phyloP scores from a whole-genome alignment of 495 filamentous ascomycete species.

The Podospora anserina region DNA sequence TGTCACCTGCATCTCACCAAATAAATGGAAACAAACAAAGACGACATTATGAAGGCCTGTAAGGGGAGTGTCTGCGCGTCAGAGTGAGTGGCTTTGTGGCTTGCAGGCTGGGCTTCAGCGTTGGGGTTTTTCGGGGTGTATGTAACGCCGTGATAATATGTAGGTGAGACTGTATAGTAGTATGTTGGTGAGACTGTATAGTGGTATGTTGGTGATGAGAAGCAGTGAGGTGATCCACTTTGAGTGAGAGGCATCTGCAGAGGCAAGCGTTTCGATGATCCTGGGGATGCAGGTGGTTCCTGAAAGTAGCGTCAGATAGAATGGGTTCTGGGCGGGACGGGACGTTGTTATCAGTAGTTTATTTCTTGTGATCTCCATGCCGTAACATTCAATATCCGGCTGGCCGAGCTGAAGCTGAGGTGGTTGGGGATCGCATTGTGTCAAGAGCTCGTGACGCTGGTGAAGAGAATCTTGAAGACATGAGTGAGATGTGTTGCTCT shows the following conservation, averaged over 20 bases:
- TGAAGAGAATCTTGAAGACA: not conserved
- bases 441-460: not conserved
- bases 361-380: not conserved
- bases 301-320: not conserved
- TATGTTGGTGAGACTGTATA: not conserved
- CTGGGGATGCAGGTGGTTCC: not conserved
- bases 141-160: not conserved
- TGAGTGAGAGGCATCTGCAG: not conserved
- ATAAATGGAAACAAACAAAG: not conserved
- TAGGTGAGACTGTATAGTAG: not conserved
- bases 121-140: not conserved
- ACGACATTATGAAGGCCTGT: not conserved
- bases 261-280: not conserved
- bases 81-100: not conserved
- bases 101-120: not conserved
- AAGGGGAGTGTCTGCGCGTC: not conserved
- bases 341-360: constrained; percentile 5
- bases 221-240: not conserved
- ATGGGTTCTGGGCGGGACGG: constrained; percentile 1
- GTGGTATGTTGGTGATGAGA: not conserved
- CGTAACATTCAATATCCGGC: not conserved
- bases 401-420: not conserved
- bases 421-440: not conserved
- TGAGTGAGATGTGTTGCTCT: not conserved
- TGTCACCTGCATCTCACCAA: not conserved